These are phyloP conservation scores for Colletotrichum melonis DNA, from an alignment of 2,329 filamentous ascomycete genomes.

Conservation along the genomic window DNA sequence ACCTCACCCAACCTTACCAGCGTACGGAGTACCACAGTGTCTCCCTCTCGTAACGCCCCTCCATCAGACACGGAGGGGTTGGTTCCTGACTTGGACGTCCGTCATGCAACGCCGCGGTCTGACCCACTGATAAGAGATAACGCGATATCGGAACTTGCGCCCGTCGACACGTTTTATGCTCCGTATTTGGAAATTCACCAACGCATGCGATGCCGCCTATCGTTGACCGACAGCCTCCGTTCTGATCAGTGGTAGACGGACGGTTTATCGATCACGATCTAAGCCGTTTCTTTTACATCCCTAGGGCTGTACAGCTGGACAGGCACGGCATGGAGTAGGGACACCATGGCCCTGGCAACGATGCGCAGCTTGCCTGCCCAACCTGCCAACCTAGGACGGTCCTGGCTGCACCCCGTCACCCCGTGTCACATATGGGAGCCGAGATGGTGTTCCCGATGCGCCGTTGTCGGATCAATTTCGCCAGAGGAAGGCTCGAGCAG, in stretches of 20 bases:
- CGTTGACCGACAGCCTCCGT: not conserved
- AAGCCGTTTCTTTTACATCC: not conserved
- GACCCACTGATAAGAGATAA: constrained; percentile 35
- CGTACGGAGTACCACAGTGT: not conserved
- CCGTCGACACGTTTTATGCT: constrained; percentile 11
- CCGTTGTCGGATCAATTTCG: constrained; percentile 21
- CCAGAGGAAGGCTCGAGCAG: constrained; percentile 10
- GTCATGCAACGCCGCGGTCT: not conserved
- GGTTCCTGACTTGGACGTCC: constrained; percentile 26
- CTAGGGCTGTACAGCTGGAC: not conserved
- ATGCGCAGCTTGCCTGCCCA: not conserved
- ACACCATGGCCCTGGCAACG: not conserved
- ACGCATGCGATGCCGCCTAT: constrained; percentile 1
- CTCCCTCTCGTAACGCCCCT: not conserved
- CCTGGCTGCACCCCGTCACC: not conserved
- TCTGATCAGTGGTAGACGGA: not conserved
- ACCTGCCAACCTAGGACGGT: not conserved
- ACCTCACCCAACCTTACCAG: not conserved
- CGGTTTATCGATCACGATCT: not conserved
- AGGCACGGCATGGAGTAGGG: not conserved
- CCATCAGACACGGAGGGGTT: constrained; percentile 27
- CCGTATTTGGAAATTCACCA: constrained; percentile 9
- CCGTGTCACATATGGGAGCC: constrained; percentile 5
- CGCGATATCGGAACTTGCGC: constrained; percentile 30
- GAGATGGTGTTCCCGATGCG: constrained; percentile 10